Conservation (phyloP, 148 eudicot species). For the Cornus controversa region DNA sequence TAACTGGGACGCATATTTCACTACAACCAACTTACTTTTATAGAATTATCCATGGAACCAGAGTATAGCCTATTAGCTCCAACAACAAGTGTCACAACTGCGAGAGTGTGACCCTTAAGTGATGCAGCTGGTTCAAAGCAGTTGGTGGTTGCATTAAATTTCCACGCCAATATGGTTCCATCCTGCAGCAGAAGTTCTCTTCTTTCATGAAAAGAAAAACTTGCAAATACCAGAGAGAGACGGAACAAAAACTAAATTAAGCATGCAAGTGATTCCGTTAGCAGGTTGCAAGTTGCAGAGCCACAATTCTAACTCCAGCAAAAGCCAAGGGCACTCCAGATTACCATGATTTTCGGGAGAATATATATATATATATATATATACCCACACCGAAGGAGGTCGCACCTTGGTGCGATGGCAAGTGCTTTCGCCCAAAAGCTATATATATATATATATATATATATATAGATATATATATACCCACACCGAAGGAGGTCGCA, state of each 20-base stretch:
- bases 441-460: no score
- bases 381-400: no score
- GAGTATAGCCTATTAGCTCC: slow-evolving; percentile 92
- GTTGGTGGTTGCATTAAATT: slow-evolving; percentile 69
- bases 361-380: neutral
- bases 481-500: no score
- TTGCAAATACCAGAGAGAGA: slow-evolving; percentile 4
- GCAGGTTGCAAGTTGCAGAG: slow-evolving; percentile 2
- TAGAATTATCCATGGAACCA: slow-evolving; percentile 88
- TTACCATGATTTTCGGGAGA: neutral
- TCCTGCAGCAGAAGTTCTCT: slow-evolving; percentile 47
- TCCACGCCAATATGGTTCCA: slow-evolving; percentile 90
- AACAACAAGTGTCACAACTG: slow-evolving; percentile 82
- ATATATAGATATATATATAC: no score
- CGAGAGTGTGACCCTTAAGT: slow-evolving; percentile 69
- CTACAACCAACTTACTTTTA: slow-evolving; percentile 49
- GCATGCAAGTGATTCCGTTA: slow-evolving; percentile 5
- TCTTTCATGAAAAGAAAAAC: neutral
- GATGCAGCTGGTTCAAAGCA: slow-evolving; percentile 92
- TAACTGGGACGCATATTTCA: neutral
- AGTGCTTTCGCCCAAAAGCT: no score
- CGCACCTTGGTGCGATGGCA: no score
- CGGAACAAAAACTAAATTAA: neutral
- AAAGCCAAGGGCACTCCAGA: neutral
- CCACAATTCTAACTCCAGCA: neutral